Percentiles rank a stretch among this genome's conserved stretches.
Evolutionary conservation across 2,329 filamentous ascomycete species (phyloP).

Genomic region (Scedosporium boydii): DNA sequence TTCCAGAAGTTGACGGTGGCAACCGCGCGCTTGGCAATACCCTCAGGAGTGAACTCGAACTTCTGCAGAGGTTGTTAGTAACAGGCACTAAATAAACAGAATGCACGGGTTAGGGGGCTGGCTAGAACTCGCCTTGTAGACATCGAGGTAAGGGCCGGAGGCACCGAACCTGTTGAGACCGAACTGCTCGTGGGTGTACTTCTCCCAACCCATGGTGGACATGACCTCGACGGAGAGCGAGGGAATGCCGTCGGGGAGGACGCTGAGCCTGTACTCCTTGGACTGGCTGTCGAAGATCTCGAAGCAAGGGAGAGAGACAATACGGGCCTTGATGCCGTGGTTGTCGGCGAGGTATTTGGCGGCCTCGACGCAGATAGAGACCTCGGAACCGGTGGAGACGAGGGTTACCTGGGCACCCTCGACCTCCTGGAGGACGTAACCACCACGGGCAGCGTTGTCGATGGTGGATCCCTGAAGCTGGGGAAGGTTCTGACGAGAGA

Average conservation of each 20-base stretch:
- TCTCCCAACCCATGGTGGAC: constrained; percentile 96
- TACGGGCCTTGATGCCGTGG: constrained; percentile 76
- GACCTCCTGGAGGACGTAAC: constrained; percentile 80
- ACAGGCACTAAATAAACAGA: neutral
- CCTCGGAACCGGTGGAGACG: constrained; percentile 92
- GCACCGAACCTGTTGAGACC: constrained; percentile 98
- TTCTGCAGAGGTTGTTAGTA: constrained; percentile 47
- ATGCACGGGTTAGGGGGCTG: neutral
- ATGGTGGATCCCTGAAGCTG: constrained; percentile 92
- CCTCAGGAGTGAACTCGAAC: constrained; percentile 98
- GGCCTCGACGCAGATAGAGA: constrained; percentile 85
- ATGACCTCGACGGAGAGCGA: constrained; percentile 92
- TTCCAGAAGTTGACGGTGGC: constrained; percentile 97
- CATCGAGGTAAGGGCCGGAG: constrained; percentile 92
- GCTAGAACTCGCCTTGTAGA: constrained; percentile 66
- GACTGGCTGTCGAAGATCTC: constrained; percentile 91
- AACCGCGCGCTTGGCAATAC: constrained; percentile 87
- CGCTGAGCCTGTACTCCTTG: constrained; percentile 90
- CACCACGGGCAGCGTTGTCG: constrained; percentile 86
- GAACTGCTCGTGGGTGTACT: constrained; percentile 99
- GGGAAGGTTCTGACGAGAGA: constrained; percentile 96
- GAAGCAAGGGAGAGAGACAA: constrained; percentile 93
- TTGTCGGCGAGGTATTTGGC: constrained; percentile 86
- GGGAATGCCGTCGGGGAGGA: constrained; percentile 90
- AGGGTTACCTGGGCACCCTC: constrained; percentile 80